Evolutionary conservation across 2,329 filamentous ascomycete genomes (phyloP).

Genomic region (Ceratocystis huliohia): DNA sequence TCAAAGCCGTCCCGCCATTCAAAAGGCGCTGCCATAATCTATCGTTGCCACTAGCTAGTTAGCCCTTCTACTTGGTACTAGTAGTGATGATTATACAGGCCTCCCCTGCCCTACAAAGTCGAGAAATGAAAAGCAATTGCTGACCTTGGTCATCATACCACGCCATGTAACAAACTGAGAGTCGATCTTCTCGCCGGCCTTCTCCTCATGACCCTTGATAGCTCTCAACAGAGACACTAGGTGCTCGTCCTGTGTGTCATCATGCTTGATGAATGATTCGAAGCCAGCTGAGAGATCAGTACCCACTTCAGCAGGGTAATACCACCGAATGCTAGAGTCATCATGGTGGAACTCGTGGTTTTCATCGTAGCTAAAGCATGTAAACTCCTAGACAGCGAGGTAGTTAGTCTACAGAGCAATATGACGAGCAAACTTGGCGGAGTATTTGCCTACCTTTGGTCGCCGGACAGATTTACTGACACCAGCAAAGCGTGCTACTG

Average conservation of each 20-base stretch:
- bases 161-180: slow-evolving; percentile 84
- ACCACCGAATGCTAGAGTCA: slow-evolving; percentile 72
- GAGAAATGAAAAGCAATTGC: not conserved
- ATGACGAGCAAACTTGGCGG: too few relatives aligned
- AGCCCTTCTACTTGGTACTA: not conserved
- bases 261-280: slow-evolving; percentile 67
- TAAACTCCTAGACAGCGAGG: slow-evolving; percentile 53
- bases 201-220: slow-evolving; percentile 59
- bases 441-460: slow-evolving; percentile 44
- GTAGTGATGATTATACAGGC: too few relatives aligned
- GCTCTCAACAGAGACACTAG: slow-evolving; percentile 70
- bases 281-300: slow-evolving; percentile 70
- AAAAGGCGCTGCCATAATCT: slow-evolving; percentile 80
- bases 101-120: not conserved
- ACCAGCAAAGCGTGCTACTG: slow-evolving; percentile 55
- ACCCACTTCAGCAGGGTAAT: slow-evolving; percentile 62
- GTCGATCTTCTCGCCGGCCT: slow-evolving; percentile 53
- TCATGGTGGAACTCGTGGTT: slow-evolving; percentile 64
- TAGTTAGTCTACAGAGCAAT: too few relatives aligned
- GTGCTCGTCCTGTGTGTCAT: slow-evolving; percentile 76
- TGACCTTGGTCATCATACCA: slow-evolving; percentile 95
- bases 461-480: slow-evolving; percentile 58
- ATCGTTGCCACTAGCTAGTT: slow-evolving; percentile 15
- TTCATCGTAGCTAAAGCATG: slow-evolving; percentile 86
- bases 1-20: slow-evolving; percentile 77